These are phyloP conservation scores for Cutaneotrichosporon cavernicola DNA, from an alignment of 1,284 basidiomycete genomes.

Conservation along the genomic window DNA sequence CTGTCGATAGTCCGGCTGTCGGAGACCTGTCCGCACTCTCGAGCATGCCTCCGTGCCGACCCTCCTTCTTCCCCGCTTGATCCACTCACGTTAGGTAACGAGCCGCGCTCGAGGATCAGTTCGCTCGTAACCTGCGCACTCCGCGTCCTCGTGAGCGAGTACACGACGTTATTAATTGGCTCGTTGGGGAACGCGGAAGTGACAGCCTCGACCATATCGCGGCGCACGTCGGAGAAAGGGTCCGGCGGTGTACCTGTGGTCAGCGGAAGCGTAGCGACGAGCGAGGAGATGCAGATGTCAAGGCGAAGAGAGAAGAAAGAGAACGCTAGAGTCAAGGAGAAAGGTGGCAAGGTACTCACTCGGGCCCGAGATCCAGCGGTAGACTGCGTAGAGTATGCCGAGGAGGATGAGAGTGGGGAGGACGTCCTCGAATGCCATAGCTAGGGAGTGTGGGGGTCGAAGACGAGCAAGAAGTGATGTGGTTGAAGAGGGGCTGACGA, in stretches of 20 bases:
- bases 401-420: slow-evolving; percentile 46
- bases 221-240: slow-evolving; percentile 40
- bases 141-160: slow-evolving; percentile 49
- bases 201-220: slow-evolving; percentile 50
- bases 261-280: neutral
- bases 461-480: neutral
- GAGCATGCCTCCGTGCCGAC: neutral
- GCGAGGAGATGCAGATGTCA: too few relatives aligned
- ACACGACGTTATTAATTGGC: slow-evolving; percentile 46
- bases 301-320: neutral
- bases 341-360: slow-evolving; percentile 28
- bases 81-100: slow-evolving; percentile 43
- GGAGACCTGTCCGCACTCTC: neutral
- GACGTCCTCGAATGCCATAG: slow-evolving; percentile 44
- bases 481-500: neutral
- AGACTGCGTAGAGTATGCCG: slow-evolving; percentile 38
- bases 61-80: neutral
- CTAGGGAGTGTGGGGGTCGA: neutral
- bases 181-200: slow-evolving; percentile 52
- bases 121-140: slow-evolving; percentile 51
- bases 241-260: slow-evolving; percentile 24
- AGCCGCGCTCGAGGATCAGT: slow-evolving; percentile 49
- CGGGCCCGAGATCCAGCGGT: slow-evolving; percentile 38
- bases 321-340: neutral
- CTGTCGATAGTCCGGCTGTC: neutral